Percentiles rank a stretch among this genome's conserved stretches.
These are phyloP conservation scores for Cercospora nicotianae DNA, from an alignment of 2,329 filamentous ascomycete genomes.

Conservation along the genomic window DNA sequence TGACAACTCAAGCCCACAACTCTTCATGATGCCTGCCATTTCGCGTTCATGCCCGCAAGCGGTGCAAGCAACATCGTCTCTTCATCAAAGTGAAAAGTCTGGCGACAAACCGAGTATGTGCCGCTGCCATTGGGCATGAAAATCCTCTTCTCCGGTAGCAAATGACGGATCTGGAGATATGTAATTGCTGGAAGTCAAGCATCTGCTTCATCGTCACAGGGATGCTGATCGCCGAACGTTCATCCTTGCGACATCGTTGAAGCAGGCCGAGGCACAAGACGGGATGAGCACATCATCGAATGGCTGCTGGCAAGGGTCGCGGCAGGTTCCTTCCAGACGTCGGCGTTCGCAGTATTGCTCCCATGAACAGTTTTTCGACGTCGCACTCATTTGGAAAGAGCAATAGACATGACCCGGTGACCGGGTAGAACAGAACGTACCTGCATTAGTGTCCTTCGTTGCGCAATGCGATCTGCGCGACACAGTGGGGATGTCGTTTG, in stretches of 20 bases:
- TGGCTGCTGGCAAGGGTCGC: neutral
- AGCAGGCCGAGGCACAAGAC: neutral
- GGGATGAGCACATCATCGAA: neutral
- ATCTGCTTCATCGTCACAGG: conserved; percentile 12
- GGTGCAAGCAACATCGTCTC: neutral
- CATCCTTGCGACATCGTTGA: neutral
- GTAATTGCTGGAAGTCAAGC: neutral
- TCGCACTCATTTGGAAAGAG: conserved; percentile 9
- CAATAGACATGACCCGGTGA: conserved; percentile 21
- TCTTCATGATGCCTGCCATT: neutral
- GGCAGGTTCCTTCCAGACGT: neutral
- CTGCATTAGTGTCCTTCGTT: conserved; percentile 35
- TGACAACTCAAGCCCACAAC: neutral
- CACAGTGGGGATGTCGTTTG: conserved; percentile 23
- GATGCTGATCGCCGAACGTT: conserved; percentile 4
- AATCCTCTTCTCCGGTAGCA: neutral
- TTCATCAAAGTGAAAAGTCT: neutral
- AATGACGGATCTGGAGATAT: neutral
- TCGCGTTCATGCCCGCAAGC: neutral
- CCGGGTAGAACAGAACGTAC: conserved; percentile 30
- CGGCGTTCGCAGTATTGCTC: neutral
- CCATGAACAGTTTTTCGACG: neutral
- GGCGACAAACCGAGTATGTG: neutral
- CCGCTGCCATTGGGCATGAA: neutral
- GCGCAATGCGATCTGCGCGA: conserved; percentile 31